Evolutionary conservation across 2,329 filamentous ascomycete species (phyloP), one percentile per base, ranked within the genome.

Genomic region (Iodosphaeria phyllophila): DNA sequence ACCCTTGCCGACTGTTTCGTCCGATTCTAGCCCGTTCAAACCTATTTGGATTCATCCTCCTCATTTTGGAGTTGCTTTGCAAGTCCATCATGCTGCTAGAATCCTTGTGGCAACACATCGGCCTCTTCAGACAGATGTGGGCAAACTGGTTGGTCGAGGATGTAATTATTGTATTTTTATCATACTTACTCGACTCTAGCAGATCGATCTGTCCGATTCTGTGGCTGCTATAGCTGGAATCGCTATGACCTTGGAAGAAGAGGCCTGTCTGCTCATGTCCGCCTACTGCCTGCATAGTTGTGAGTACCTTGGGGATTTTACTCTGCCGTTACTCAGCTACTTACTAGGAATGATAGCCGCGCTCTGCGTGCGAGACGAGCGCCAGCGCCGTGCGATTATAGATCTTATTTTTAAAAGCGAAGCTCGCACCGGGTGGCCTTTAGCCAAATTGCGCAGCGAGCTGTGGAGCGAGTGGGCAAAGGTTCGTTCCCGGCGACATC

Each of bases 41-140:
- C 50, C 56, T 2, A 42, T 64, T 5, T 64, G 59, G 60, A 54
- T 63, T 7, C 50, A 63, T 30, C 58, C 59, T 3, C 47, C 57
- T 4, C 42, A 50, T 4, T 56, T 52, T 29, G 53, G 47, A 13
- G 53, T 56, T 8, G 55, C 61, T 0, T 38, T 67, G 5, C 63
- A 67, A 33, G 51, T 57, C 9, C 57, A 62, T 32, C 52, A 54
- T 33, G 58, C 64, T 30, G 60, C 62, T 1, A 50, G 55, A 7
- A 60, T 67, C 21, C 42, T 69, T 1, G 49, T 66, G 2, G 43
- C 62, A 1, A 49, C 66, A 23, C 56, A 67, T 25, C 52, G 60
- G 23, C 63, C 62, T 2, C 56, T 55, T 52, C 60, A 23, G 46
- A 56, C 10, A 58, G 59, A 8, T 63, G 58, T 32, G 32, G 52